phyloP scores from a whole-genome alignment of 2,329 filamentous ascomycete species.

The Saccharata proteae region DNA sequence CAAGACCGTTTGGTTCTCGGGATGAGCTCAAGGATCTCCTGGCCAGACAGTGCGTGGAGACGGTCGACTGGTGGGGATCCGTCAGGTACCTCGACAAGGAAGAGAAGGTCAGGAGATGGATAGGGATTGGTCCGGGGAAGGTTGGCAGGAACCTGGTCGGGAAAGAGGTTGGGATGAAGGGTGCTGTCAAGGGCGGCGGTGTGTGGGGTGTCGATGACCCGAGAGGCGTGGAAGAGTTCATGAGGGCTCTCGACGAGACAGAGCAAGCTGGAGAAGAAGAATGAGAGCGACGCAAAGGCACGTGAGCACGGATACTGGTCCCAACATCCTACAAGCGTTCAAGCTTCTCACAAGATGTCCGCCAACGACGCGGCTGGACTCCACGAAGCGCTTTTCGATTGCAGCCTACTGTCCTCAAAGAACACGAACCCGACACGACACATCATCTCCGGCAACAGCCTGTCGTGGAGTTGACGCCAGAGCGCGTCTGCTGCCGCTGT shows the following conservation, averaged over 20 bases:
- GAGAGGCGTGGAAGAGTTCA: conserved; percentile 36
- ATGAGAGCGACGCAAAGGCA: background rate
- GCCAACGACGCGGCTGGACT: too few relatives aligned
- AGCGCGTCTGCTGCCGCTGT: too few relatives aligned
- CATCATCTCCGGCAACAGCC: too few relatives aligned
- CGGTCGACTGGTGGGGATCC: conserved; percentile 88
- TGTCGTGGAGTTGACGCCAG: too few relatives aligned
- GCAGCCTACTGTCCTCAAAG: too few relatives aligned
- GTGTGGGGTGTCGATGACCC: conserved; percentile 88
- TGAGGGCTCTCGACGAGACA: conserved; percentile 35
- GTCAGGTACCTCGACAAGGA: conserved; percentile 82
- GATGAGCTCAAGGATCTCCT: conserved; percentile 68
- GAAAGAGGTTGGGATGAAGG: conserved; percentile 86
- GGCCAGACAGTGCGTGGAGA: conserved; percentile 76
- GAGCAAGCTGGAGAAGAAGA: conserved; percentile 27
- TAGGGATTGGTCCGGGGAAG: conserved; percentile 87
- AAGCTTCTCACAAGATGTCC: too few relatives aligned
- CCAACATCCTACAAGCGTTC: too few relatives aligned
- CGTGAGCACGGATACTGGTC: too few relatives aligned
- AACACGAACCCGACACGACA: too few relatives aligned
- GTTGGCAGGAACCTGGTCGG: conserved; percentile 88
- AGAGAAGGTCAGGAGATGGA: conserved; percentile 68
- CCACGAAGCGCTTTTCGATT: too few relatives aligned
- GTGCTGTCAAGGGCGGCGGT: conserved; percentile 73
- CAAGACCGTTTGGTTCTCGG: conserved; percentile 60